Percentiles rank a stretch among this genome's conserved stretches.
phyloP scores from a whole-genome alignment of 306 rosid species.

The Pterocarpus macrocarpus region DNA sequence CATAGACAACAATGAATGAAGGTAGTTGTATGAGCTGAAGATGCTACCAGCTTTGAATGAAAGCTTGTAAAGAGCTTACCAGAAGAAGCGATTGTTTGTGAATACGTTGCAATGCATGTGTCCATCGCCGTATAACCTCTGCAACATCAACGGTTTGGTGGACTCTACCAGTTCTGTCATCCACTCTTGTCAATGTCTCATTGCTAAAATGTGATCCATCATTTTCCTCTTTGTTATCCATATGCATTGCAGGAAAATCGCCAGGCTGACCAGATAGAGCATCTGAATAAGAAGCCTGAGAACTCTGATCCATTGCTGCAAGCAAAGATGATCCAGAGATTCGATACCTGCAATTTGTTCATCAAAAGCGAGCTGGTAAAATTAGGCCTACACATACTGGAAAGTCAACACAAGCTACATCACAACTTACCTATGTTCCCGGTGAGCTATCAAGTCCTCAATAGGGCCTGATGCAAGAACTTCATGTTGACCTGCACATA shows the following conservation, averaged over 20 bases:
- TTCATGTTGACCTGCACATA: slow-evolving; percentile 85
- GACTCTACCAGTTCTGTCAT: slow-evolving; percentile 85
- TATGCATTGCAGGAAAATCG: slow-evolving; percentile 55
- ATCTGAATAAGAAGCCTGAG: slow-evolving; percentile 83
- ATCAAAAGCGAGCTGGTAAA: slow-evolving; percentile 44
- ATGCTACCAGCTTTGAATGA: slow-evolving; percentile 28
- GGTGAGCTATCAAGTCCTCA: slow-evolving; percentile 96
- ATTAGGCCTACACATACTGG: slow-evolving; percentile 29
- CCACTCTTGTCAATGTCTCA: slow-evolving; percentile 72
- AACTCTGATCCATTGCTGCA: slow-evolving; percentile 99
- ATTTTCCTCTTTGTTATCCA: slow-evolving; percentile 73
- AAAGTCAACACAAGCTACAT: slow-evolving; percentile 34
- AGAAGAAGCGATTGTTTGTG: slow-evolving; percentile 97
- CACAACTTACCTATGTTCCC: slow-evolving; percentile 90
- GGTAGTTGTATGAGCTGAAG: slow-evolving; percentile 2
- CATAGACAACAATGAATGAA: slow-evolving; percentile 16
- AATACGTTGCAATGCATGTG: slow-evolving; percentile 98
- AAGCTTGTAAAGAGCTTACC: slow-evolving; percentile 58
- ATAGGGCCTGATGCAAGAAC: slow-evolving; percentile 99
- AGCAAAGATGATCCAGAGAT: slow-evolving; percentile 98
- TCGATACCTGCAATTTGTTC: slow-evolving; percentile 79
- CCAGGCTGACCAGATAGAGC: slow-evolving; percentile 68
- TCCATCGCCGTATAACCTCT: slow-evolving; percentile 98
- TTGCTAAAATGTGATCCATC: slow-evolving; percentile 68
- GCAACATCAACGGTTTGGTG: slow-evolving; percentile 92